These are phyloP conservation scores for Physcomitrium patens DNA, from an alignment of 225 moss, liverwort and hornwort species.

Conservation along the genomic window DNA sequence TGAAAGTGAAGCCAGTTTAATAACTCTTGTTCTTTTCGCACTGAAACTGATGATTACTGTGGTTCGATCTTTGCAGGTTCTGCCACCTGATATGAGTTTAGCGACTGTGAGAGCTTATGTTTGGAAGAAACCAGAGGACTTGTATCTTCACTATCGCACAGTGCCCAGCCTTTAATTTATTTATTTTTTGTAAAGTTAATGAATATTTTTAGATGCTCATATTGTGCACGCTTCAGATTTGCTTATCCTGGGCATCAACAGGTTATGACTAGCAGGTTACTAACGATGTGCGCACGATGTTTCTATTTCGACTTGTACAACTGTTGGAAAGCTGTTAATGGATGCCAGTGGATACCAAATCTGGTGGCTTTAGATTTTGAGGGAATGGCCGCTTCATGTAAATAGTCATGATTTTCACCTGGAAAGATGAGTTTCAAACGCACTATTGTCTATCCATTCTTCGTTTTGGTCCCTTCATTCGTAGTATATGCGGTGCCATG, in stretches of 20 bases:
- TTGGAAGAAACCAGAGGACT: slow-evolving; percentile 90
- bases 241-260: slow-evolving; percentile 20
- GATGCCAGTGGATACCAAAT: slow-evolving; percentile 33
- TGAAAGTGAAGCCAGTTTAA: background rate
- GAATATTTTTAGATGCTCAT: slow-evolving; percentile 35
- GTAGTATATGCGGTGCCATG: too few species aligned
- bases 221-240: slow-evolving; percentile 27
- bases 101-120: slow-evolving; percentile 84
- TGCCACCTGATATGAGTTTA: slow-evolving; percentile 78
- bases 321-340: slow-evolving; percentile 30
- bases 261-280: background rate
- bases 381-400: slow-evolving; percentile 28
- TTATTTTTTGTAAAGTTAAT: slow-evolving; percentile 33
- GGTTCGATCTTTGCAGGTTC: slow-evolving; percentile 50
- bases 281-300: slow-evolving; percentile 13
- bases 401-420: slow-evolving; percentile 31
- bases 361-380: slow-evolving; percentile 31
- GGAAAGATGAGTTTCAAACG: slow-evolving; percentile 22
- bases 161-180: slow-evolving; percentile 51
- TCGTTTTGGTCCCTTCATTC: too few species aligned
- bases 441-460: background rate
- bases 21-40: background rate
- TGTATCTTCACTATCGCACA: slow-evolving; percentile 82
- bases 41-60: background rate
- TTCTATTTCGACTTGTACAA: slow-evolving; percentile 20